Base-by-base conservation (phyloP, 129 eudicot species). In the Ambrosia artemisiifolia region DNA sequence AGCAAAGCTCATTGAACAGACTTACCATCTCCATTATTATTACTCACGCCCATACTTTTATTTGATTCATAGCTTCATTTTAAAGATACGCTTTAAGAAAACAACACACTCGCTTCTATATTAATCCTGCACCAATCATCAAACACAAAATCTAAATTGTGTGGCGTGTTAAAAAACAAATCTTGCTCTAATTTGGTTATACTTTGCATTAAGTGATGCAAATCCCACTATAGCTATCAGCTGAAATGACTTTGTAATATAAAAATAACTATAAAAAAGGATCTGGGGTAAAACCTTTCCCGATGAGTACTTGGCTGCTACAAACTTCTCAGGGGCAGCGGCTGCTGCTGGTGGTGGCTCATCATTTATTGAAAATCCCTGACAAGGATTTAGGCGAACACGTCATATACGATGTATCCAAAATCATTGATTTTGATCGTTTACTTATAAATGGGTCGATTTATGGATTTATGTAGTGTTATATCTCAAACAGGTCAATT, bases 61-160 rank as follows among this genome's bases (percentile, higher is more conserved):
- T 79, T 82, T 84, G 53, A 83, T 20, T 49, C 44, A 81, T 71
- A 82, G 82, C 88, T 65, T 80, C 86, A 79, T 87, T 84, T 72
- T 80, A 67, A 84, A 76, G 42, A 83, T 81, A 83, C 75, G 63
- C 73, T 88, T 79, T 80, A 82, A 78, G 72, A 77, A 82, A 83
- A 84, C 86, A 82, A 80, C 84, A 85, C 70, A 75, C 76, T 85
- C 24, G 76, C 84, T 83, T 83, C 81, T 65, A 73, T 54, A 54
- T 89, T 87, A 92, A 77, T 85, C 98, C 98, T 92, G 98, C 98
- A 92, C 82, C 81, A 92, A 79, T 81, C 89, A 81, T 79, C 36
- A 70, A 78, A 83, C 78, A 79, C 68, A 73, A 81, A 59, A 75
- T 77, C 81, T 78, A 79, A 83, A 75, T 50, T 19, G 7, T 24